Evolutionary conservation across 495 filamentous ascomycete genomes (phyloP).

Genomic region (Penicillium coprophilum): DNA sequence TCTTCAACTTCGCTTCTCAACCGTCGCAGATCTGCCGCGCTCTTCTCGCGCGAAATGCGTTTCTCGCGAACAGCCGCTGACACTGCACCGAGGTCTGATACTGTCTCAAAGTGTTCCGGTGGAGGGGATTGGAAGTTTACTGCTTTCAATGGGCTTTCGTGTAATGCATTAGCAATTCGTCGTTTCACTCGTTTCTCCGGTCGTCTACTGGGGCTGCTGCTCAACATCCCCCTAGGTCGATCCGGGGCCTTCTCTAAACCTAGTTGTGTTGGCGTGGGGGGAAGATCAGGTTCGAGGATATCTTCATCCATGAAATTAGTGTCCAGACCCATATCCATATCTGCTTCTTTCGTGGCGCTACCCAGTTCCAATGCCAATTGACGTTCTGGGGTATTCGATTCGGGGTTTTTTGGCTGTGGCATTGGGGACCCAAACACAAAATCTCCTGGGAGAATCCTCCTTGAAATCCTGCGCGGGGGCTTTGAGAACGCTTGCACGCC

Average conservation of each 20-base stretch:
- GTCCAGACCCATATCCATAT: slow-evolving; percentile 21
- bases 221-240: slow-evolving; percentile 37
- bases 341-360: slow-evolving; percentile 32
- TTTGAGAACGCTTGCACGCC: slow-evolving; percentile 42
- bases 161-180: slow-evolving; percentile 23
- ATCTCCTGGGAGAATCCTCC: slow-evolving; percentile 44
- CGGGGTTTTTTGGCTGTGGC: slow-evolving; percentile 23
- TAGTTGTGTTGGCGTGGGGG: slow-evolving; percentile 64
- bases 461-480: slow-evolving; percentile 43
- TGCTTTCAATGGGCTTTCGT: slow-evolving; percentile 37
- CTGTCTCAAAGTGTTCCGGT: slow-evolving; percentile 9
- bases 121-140: slow-evolving; percentile 21
- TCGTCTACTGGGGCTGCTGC: slow-evolving; percentile 45
- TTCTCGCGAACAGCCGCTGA: slow-evolving; percentile 35
- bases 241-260: slow-evolving; percentile 50
- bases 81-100: slow-evolving; percentile 8
- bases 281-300: slow-evolving; percentile 63
- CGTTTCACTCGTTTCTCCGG: slow-evolving; percentile 31
- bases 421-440: slow-evolving; percentile 44
- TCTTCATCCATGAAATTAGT: slow-evolving; percentile 39
- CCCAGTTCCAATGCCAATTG: slow-evolving; percentile 43
- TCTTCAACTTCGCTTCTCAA: slow-evolving; percentile 40
- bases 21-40: slow-evolving; percentile 32
- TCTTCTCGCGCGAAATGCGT: slow-evolving; percentile 30
- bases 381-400: slow-evolving; percentile 36